A percentile compares a stretch with the other conserved stretches of the same genome.
Conservation (phyloP, 1,284 basidiomycete genomes). For the Moesziomyces aphidis region DNA sequence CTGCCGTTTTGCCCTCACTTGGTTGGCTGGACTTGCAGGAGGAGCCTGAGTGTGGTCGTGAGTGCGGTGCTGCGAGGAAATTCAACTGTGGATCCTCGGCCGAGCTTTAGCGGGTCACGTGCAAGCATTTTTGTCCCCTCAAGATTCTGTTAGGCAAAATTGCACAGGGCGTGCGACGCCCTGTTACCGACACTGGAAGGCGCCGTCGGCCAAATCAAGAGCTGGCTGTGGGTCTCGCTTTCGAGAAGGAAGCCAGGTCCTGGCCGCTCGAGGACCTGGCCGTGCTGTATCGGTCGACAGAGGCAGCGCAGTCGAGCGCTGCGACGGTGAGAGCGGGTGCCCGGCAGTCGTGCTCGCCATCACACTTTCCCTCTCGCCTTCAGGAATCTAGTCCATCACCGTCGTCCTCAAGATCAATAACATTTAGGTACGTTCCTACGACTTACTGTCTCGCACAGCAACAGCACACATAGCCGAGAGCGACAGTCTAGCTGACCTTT, state of each 20-base stretch:
- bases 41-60: not conserved
- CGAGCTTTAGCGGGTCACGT: not conserved
- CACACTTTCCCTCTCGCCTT: constrained; percentile 26
- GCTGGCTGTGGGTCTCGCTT: not conserved
- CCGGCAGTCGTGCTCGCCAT: constrained; percentile 29
- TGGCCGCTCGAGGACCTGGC: too few species aligned
- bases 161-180: too few species aligned
- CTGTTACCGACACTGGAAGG: too few species aligned
- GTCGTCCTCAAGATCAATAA: constrained; percentile 53
- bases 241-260: not conserved
- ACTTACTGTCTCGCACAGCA: not conserved
- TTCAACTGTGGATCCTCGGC: not conserved
- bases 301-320: not conserved
- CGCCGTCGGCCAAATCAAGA: too few species aligned
- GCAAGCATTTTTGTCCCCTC: too few species aligned
- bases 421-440: constrained; percentile 32
- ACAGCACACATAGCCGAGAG: not conserved
- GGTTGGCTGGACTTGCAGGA: not conserved
- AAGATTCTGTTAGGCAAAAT: too few species aligned
- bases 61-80: not conserved
- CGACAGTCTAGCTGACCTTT: constrained; percentile 9
- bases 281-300: not conserved
- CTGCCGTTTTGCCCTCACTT: too few species aligned
- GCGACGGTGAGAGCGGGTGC: not conserved
- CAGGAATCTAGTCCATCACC: constrained; percentile 38